Conservation (phyloP, 1,284 basidiomycete species). For the Puccinia triticina region DNA sequence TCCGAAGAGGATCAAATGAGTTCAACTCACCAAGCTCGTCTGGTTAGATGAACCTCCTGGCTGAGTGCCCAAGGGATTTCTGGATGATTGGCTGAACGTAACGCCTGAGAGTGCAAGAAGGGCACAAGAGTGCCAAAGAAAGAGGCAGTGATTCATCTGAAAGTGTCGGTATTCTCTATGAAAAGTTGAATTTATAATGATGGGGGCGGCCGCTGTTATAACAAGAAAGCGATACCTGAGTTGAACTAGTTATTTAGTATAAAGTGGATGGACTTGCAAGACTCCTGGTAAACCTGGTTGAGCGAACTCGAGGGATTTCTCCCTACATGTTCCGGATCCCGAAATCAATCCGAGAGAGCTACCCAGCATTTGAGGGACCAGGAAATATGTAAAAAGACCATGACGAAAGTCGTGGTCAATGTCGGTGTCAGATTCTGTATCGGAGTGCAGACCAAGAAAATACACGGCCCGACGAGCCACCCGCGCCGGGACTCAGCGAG, state of each 20-base stretch:
- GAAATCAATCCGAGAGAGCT: too few species aligned
- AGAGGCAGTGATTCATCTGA: neutral
- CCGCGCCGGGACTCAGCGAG: neutral
- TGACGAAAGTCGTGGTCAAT: neutral
- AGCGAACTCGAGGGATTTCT: too few species aligned
- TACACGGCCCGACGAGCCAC: too few species aligned
- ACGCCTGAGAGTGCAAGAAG: neutral
- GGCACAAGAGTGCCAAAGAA: constrained; percentile 7
- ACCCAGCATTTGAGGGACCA: neutral
- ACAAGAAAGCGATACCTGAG: too few species aligned
- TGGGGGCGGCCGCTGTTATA: neutral
- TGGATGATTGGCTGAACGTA: neutral
- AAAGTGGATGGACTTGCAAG: too few species aligned
- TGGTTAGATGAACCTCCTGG: neutral
- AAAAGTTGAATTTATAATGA: neutral
- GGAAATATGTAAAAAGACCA: neutral
- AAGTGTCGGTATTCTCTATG: neutral
- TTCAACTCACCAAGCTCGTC: constrained; percentile 16
- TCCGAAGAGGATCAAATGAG: neutral
- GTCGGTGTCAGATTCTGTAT: neutral
- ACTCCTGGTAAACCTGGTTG: too few species aligned
- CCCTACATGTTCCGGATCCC: neutral
- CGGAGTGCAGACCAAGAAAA: neutral
- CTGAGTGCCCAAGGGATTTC: neutral
- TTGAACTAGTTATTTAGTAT: too few species aligned